These are phyloP conservation scores for Theileria annulata DNA, from an alignment of 169 alveolate species.

Conservation along the genomic window DNA sequence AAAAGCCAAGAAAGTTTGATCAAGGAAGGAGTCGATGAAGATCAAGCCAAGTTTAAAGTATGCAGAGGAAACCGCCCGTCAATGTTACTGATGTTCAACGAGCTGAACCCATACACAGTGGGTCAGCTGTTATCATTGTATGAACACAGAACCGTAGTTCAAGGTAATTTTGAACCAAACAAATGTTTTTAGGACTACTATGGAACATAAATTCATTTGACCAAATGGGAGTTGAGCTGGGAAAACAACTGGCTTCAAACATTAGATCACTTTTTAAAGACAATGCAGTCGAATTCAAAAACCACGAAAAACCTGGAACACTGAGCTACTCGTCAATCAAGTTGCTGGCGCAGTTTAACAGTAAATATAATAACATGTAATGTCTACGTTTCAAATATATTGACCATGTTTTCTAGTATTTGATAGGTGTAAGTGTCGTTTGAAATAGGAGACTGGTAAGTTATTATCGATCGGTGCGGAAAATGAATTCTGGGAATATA, in stretches of 20 bases:
- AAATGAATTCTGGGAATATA: conserved; percentile 56
- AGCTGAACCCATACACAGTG: conserved; percentile 84
- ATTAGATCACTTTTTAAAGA: conserved; percentile 68
- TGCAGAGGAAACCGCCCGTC: conserved; percentile 97
- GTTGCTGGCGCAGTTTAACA: conserved; percentile 29
- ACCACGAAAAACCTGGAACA: conserved; percentile 48
- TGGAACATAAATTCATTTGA: conserved; percentile 97
- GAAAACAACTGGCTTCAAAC: conserved; percentile 77
- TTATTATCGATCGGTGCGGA: conserved; percentile 57
- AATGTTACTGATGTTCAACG: conserved; percentile 82
- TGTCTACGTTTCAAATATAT: not conserved
- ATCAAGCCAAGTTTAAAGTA: conserved; percentile 86
- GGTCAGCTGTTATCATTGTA: conserved; percentile 96
- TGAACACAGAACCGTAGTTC: conserved; percentile 97
- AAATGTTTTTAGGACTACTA: conserved; percentile 82
- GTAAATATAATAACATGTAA: not conserved
- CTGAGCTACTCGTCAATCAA: conserved; percentile 60
- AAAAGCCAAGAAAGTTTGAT: conserved; percentile 82
- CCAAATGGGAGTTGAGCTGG: conserved; percentile 97
- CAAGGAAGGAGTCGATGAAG: conserved; percentile 78
- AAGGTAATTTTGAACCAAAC: conserved; percentile 33
- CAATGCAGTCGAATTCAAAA: conserved; percentile 27
- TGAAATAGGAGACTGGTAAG: conserved; percentile 5
- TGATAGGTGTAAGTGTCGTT: conserved; percentile 23
- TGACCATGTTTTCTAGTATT: conserved; percentile 38